A percentile compares a stretch with the other conserved stretches of the same genome.
These are phyloP conservation scores for Trametes cubensis DNA, from an alignment of 768 basidiomycete genomes.

Conservation along the genomic window DNA sequence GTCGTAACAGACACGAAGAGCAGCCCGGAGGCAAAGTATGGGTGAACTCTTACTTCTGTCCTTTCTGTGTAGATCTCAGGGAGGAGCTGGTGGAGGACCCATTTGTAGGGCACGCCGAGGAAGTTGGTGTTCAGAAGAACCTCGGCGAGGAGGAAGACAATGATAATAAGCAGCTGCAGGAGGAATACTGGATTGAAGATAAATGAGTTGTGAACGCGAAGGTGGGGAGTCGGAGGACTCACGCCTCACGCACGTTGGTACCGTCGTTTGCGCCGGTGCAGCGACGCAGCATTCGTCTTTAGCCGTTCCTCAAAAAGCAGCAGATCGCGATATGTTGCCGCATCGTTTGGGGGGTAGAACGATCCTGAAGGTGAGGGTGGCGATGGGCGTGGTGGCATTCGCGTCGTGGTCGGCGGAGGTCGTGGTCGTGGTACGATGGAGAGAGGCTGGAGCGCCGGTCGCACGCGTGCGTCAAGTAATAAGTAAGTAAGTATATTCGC, in stretches of 20 bases:
- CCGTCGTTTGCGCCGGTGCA: constrained; percentile 77
- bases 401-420: background rate
- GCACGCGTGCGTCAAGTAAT: too few species aligned
- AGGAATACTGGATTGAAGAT: constrained; percentile 63
- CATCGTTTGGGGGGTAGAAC: constrained; percentile 70
- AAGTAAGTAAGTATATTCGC: background rate
- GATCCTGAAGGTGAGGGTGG: constrained; percentile 29
- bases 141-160: constrained; percentile 74
- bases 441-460: background rate
- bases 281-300: constrained; percentile 84
- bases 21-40: constrained; percentile 77
- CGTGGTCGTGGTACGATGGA: constrained; percentile 6
- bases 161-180: constrained; percentile 63
- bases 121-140: constrained; percentile 73
- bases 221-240: background rate
- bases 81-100: constrained; percentile 49
- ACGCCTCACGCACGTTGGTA: constrained; percentile 68
- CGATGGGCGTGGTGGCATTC: constrained; percentile 19
- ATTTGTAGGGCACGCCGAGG: constrained; percentile 63
- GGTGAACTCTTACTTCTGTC: constrained; percentile 54
- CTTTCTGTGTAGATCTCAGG: constrained; percentile 52
- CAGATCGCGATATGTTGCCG: constrained; percentile 82
- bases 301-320: constrained; percentile 95
- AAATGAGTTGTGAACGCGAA: background rate
- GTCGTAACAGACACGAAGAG: constrained; percentile 90